Conservation (phyloP, 441 rosid species). For the Bocquillonia castaneifolia region DNA sequence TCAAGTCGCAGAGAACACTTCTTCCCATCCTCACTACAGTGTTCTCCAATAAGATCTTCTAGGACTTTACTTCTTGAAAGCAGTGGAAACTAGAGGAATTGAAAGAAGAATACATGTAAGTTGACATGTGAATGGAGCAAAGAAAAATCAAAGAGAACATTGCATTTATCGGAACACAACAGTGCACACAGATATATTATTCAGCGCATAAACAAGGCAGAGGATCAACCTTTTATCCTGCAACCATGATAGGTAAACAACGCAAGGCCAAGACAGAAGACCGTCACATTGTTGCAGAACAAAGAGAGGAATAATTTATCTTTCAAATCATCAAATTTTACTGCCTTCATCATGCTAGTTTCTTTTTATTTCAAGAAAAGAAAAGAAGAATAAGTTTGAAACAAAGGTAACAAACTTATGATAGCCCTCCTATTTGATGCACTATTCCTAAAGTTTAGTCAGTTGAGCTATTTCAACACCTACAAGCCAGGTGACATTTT, state of each 20-base stretch:
- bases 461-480: not conserved
- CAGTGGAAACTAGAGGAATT: constrained; percentile 65
- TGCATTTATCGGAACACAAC: not conserved
- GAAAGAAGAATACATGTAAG: constrained; percentile 4
- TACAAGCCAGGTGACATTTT: not conserved
- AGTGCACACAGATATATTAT: not conserved
- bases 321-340: no score
- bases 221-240: no score
- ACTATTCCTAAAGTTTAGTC: not conserved
- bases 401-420: not conserved
- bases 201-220: not conserved
- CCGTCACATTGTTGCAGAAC: not conserved
- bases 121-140: constrained; percentile 1
- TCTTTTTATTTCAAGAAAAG: no score
- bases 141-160: not conserved
- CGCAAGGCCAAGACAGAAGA: not conserved
- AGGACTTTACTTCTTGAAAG: constrained; percentile 73
- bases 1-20: constrained; percentile 50
- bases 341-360: no score
- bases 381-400: not conserved
- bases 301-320: not conserved
- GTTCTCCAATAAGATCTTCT: constrained; percentile 45
- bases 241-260: no score
- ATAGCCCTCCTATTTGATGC: not conserved
- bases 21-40: constrained; percentile 33